These are phyloP conservation scores for Isabelozyma gotoi DNA, from an alignment of 805 yeast species.

Conservation along the genomic window DNA sequence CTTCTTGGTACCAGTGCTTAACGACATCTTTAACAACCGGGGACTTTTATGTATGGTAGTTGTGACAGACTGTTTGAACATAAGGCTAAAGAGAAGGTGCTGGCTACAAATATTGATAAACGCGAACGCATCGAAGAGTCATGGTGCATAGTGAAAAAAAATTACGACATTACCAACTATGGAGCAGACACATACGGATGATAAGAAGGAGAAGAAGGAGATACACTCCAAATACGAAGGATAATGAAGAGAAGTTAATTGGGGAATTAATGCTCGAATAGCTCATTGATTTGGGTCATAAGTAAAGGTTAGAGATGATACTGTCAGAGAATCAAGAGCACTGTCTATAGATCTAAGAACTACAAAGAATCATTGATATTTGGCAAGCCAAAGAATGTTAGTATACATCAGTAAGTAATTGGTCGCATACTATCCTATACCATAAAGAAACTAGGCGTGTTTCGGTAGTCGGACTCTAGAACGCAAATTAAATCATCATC, in stretches of 20 bases:
- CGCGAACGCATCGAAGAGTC: neutral
- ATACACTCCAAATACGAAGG: too few species aligned
- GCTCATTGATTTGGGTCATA: too few species aligned
- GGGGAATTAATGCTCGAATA: too few species aligned
- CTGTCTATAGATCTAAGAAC: too few species aligned
- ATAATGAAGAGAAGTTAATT: too few species aligned
- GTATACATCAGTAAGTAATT: slow-evolving; percentile 14
- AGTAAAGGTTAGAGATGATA: too few species aligned
- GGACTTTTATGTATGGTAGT: slow-evolving; percentile 1
- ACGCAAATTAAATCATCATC: slow-evolving; percentile 50
- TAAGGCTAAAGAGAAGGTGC: slow-evolving; percentile 1
- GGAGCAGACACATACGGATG: too few species aligned
- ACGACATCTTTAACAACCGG: slow-evolving; percentile 14
- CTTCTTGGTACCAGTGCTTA: slow-evolving; percentile 14
- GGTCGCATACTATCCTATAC: slow-evolving; percentile 42
- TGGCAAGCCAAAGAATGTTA: too few species aligned
- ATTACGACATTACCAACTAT: neutral
- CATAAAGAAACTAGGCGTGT: slow-evolving; percentile 48
- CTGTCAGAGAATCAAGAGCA: too few species aligned
- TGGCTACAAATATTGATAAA: slow-evolving; percentile 8
- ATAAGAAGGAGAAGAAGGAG: too few species aligned
- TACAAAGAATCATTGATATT: too few species aligned
- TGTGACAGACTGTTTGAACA: slow-evolving; percentile 5
- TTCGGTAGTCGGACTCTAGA: slow-evolving; percentile 39
- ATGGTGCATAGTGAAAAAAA: neutral